These are phyloP conservation scores for Paraphoma chrysanthemicola DNA, from an alignment of 2,329 filamentous ascomycete species.

Conservation along the genomic window DNA sequence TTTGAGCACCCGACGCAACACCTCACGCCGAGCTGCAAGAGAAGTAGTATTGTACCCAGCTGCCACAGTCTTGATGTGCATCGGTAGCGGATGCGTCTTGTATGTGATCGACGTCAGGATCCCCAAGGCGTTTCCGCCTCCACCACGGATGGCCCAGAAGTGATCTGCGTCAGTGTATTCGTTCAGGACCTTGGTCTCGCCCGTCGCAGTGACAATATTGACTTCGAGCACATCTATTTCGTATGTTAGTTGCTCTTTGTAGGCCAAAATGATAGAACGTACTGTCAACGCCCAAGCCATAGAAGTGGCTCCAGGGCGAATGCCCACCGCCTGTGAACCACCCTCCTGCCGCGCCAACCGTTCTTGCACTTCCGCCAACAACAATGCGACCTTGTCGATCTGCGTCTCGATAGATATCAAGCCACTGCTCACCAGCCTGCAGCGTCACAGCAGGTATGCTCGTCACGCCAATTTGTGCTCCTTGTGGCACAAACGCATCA, in stretches of 20 bases:
- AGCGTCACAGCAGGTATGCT: slow-evolving; percentile 9
- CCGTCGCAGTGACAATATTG: slow-evolving; percentile 9
- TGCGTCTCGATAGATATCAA: slow-evolving; percentile 19
- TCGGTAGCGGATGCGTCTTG: slow-evolving; percentile 26
- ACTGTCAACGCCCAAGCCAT: slow-evolving; percentile 23
- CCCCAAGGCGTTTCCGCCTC: slow-evolving; percentile 23
- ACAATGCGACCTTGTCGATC: slow-evolving; percentile 7
- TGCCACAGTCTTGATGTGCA: slow-evolving; percentile 34
- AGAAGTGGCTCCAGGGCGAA: slow-evolving; percentile 50
- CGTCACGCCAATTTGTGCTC: background rate
- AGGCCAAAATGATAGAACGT: slow-evolving; percentile 1
- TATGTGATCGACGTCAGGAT: slow-evolving; percentile 22
- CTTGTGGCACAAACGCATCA: slow-evolving; percentile 7
- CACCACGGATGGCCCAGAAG: slow-evolving; percentile 30
- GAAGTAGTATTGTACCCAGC: slow-evolving; percentile 35
- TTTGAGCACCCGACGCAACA: slow-evolving; percentile 24
- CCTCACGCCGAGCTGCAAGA: slow-evolving; percentile 18
- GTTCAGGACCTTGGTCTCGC: slow-evolving; percentile 9
- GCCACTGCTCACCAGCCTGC: slow-evolving; percentile 14
- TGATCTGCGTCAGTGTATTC: slow-evolving; percentile 6
- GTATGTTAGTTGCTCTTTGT: slow-evolving; percentile 1
- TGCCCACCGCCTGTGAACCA: slow-evolving; percentile 42
- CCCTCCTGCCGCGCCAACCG: slow-evolving; percentile 27
- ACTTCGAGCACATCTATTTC: slow-evolving; percentile 11
- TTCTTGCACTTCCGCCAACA: slow-evolving; percentile 23